Base-by-base conservation (phyloP, 352 stramenopile species). In the Elongisporangium undulatum region DNA sequence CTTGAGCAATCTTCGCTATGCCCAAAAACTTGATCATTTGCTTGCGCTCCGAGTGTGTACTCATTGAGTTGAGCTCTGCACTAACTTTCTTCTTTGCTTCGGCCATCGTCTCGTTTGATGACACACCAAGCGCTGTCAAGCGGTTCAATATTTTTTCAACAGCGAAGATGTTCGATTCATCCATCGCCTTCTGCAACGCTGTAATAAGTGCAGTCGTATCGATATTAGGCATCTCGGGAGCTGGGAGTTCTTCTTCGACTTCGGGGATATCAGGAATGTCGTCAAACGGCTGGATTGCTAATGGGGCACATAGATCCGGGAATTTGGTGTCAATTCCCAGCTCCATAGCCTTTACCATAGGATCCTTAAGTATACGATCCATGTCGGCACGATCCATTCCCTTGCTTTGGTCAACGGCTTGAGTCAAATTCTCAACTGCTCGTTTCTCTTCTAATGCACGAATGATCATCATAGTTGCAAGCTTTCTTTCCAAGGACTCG, bases 391-490 rank as follows among this genome's bases (percentile, higher is more conserved):
- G 38, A 22, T 64, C 53, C 8, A 59, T 39, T 7, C 59, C 55
- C 19, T 56, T 41, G n/a, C 51, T 24, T 12, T 51, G 24, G 12
- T 61, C 51, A 2, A 67, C 15, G 7, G 69, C 72, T 21, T 81
- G 74, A 2, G 66, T 69, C 23, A 92, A 58, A 6, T 67, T 67
- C 38, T 92, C 82, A 5, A 80, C 66, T 0, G 72, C 79, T 20
- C 79, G 85, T 61, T 90, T 90, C 62, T 90, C 82, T 58, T 92
- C 82, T 1, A 92, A 61, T 23, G 82, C 73, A 49, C 82, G 78
- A 60, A 92, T 92, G 55, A 90, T 87, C 75, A 90, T 84, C 79
- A 90, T 89, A 10, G 82, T 92, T 24, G 77, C 82, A n/a, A 92
- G 68, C 45, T 92, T 90, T 24, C 80, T 63, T 58, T 92, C 82